phyloP scores from a whole-genome alignment of 495 filamentous ascomycete species.

The Tuber borchii region DNA sequence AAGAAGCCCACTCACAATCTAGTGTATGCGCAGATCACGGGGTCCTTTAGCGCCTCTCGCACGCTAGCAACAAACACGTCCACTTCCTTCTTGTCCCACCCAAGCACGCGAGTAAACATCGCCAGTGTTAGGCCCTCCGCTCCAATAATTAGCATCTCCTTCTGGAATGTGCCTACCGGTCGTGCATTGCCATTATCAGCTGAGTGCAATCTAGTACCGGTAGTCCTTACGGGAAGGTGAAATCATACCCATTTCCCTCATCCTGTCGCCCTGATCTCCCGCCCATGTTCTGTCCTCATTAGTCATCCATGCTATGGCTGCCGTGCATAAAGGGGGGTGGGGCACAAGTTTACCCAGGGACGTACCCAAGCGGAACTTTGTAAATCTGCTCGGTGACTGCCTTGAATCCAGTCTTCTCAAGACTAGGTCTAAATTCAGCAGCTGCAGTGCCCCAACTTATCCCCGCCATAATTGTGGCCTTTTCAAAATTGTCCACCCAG shows the following conservation, averaged over 20 bases:
- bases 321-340: slow-evolving; percentile 16
- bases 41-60: slow-evolving; percentile 38
- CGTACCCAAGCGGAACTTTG: slow-evolving; percentile 31
- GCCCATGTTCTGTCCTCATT: slow-evolving; percentile 26
- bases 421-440: slow-evolving; percentile 21
- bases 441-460: slow-evolving; percentile 28
- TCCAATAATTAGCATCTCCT: slow-evolving; percentile 29
- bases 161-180: slow-evolving; percentile 20
- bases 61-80: slow-evolving; percentile 41
- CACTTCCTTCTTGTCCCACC: slow-evolving; percentile 39
- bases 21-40: slow-evolving; percentile 19
- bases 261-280: slow-evolving; percentile 25
- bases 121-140: slow-evolving; percentile 47
- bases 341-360: slow-evolving; percentile 9
- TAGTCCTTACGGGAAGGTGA: too few relatives aligned
- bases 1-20: slow-evolving; percentile 15
- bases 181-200: background rate
- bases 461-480: slow-evolving; percentile 6
- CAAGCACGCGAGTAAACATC: slow-evolving; percentile 43
- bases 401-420: slow-evolving; percentile 20
- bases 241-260: slow-evolving; percentile 35
- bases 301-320: background rate
- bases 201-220: background rate
- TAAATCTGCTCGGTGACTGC: slow-evolving; percentile 14
- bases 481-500: slow-evolving; percentile 29